Percentiles rank a stretch among this genome's conserved stretches.
Conservation (phyloP, 805 yeast species). For the Hanseniaspora clermontiae region DNA sequence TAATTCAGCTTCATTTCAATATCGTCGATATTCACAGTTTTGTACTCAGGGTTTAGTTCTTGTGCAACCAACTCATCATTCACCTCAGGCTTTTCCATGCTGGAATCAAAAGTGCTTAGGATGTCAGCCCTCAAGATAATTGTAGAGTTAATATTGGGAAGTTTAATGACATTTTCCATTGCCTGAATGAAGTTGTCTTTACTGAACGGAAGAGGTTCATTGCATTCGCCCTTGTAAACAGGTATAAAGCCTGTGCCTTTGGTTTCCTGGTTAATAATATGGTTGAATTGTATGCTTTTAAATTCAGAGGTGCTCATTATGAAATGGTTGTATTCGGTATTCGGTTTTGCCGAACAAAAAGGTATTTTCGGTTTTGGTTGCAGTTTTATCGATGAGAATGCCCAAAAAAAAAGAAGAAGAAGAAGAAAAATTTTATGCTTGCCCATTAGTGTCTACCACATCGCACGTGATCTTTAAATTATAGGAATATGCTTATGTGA, state of each 20-base stretch:
- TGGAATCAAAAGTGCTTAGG: conserved; percentile 38
- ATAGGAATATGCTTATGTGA: too few species aligned
- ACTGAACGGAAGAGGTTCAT: conserved; percentile 16
- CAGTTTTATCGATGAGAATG: not conserved
- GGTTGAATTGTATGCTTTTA: conserved; percentile 4
- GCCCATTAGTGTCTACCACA: too few species aligned
- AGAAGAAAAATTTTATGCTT: not conserved
- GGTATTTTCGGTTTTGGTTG: too few species aligned
- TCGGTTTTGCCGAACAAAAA: not conserved
- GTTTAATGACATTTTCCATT: conserved; percentile 62
- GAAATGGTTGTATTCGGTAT: not conserved
- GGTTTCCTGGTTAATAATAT: not conserved
- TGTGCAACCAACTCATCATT: conserved; percentile 5
- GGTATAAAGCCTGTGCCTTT: not conserved
- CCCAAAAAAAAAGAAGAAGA: not conserved
- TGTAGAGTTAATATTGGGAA: conserved; percentile 85
- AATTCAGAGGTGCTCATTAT: not conserved
- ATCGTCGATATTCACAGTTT: conserved; percentile 31
- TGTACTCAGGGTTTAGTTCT: conserved; percentile 12
- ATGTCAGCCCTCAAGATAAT: conserved; percentile 83
- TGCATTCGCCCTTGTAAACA: not conserved
- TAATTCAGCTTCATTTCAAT: conserved; percentile 26
- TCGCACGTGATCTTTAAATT: too few species aligned
- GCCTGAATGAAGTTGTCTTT: conserved; percentile 54
- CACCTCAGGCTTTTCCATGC: conserved; percentile 18